Conservation (phyloP, 2,329 filamentous ascomycete genomes). For the Pleurostoma richardsiae region DNA sequence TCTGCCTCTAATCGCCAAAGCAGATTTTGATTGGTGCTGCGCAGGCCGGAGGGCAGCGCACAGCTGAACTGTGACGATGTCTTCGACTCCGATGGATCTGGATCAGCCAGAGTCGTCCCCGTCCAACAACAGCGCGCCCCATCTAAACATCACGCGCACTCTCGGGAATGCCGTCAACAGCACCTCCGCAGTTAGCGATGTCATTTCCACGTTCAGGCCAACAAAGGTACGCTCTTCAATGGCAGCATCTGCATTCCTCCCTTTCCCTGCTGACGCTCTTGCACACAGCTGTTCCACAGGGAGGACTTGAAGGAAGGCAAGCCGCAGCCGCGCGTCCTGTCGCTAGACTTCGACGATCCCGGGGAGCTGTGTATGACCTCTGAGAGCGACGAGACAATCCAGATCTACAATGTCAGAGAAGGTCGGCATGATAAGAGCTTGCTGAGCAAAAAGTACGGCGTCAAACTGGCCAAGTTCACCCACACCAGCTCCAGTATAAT, state of each 20-base stretch:
- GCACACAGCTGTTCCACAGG: constrained; percentile 51
- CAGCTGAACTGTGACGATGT: constrained; percentile 26
- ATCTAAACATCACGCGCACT: constrained; percentile 45
- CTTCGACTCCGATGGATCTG: constrained; percentile 53
- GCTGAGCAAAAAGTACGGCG: constrained; percentile 94
- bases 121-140: constrained; percentile 28
- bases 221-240: constrained; percentile 56
- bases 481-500: constrained; percentile 88
- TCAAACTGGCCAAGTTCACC: constrained; percentile 89
- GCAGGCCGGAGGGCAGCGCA: too few relatives aligned
- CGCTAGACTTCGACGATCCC: constrained; percentile 92
- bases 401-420: constrained; percentile 90
- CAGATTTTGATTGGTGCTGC: too few relatives aligned
- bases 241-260: background rate
- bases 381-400: constrained; percentile 89
- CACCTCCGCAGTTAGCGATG: constrained; percentile 68
- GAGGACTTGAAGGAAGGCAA: constrained; percentile 48
- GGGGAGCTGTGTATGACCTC: constrained; percentile 89
- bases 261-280: background rate
- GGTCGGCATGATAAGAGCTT: constrained; percentile 85
- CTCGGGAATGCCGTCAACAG: constrained; percentile 33
- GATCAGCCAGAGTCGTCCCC: constrained; percentile 37
- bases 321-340: constrained; percentile 65
- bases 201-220: constrained; percentile 73
- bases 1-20: too few relatives aligned